Base-by-base conservation (phyloP, 805 yeast genomes). In the Cyberlindnera americana region DNA sequence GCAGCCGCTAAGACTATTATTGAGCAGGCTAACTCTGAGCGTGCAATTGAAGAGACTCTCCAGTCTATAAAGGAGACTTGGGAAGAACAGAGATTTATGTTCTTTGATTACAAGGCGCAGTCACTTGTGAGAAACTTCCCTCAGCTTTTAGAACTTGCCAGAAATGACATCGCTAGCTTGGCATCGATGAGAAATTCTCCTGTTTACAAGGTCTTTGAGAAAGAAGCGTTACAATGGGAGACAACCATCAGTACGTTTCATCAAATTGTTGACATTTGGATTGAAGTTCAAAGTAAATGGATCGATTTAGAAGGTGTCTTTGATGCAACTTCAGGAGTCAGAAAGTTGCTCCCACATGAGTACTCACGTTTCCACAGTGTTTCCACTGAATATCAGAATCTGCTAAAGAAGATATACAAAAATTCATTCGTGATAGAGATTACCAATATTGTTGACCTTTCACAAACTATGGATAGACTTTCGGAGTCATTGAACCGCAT, bases 241-340 rank as follows among this genome's bases (percentile, higher is more conserved):
- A 65, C 64, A 0, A 73, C 69, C 39, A 54, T 91, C n/a, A 73
- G 71, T 33, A 50, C 55, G 1, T 49, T 87, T 1, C 70, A 69
- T 30, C 62, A 65, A 1, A 54, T 85, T 2, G 65, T 85, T 24
- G 86, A 80, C 46, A 53, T 61, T 0, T 89, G 96, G 95, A 71
- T 83, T 19, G 95, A 87, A 24, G 84, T 80, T 2, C 98, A 91
- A 59, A 66, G 82, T n/a, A 86, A 82, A 52, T 90, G 95, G 95
- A 75, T 86, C 2, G 88, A 91, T 56, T 66, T 90, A 17, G 81
- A 78, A 47, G 96, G 95, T 2, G 77, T 88, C 0, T 83, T 91
- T 53, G 80, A 76, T 5, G 64, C 69, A 1, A 75, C 72, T 30
- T 66, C 67, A 2, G 88, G 82, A 27, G 72, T 89, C 15, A 67